These are phyloP conservation scores for Cercospora janseana DNA, from an alignment of 2,329 filamentous ascomycete species.

Conservation along the genomic window DNA sequence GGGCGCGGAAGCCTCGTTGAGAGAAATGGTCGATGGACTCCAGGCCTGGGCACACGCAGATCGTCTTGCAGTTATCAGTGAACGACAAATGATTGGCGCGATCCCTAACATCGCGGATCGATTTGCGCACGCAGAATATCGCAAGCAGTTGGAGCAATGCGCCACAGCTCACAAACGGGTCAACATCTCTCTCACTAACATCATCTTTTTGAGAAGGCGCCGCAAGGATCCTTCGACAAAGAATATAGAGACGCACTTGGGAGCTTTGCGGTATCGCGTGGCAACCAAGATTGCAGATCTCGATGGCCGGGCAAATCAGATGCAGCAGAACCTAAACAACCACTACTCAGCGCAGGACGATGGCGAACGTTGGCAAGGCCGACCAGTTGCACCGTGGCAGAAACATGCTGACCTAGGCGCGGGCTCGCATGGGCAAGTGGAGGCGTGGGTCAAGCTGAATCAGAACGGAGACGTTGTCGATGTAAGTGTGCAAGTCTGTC, in stretches of 20 bases:
- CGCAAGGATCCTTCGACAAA: not conserved
- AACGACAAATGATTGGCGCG: too few species aligned
- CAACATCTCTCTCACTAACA: not conserved
- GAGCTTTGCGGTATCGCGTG: not conserved
- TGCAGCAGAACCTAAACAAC: not conserved
- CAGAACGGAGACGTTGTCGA: not conserved
- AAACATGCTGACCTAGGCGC: not conserved
- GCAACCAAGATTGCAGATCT: not conserved
- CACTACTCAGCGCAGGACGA: not conserved
- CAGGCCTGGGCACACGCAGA: not conserved
- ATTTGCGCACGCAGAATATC: not conserved
- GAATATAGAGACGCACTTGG: not conserved
- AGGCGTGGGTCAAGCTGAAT: not conserved
- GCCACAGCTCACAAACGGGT: not conserved
- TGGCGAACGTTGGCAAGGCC: not conserved
- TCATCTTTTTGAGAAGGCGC: not conserved
- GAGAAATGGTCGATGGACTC: not conserved
- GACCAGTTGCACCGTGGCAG: not conserved
- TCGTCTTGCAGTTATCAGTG: not conserved
- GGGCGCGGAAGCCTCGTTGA: not conserved
- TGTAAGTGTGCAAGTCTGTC: not conserved
- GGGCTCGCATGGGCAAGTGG: not conserved
- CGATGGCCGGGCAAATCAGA: not conserved
- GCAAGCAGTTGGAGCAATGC: not conserved
- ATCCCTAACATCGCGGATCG: not conserved